Evolutionary conservation across 2,329 filamentous ascomycete species (phyloP).

Genomic region (Cladobotryum mycophilum): DNA sequence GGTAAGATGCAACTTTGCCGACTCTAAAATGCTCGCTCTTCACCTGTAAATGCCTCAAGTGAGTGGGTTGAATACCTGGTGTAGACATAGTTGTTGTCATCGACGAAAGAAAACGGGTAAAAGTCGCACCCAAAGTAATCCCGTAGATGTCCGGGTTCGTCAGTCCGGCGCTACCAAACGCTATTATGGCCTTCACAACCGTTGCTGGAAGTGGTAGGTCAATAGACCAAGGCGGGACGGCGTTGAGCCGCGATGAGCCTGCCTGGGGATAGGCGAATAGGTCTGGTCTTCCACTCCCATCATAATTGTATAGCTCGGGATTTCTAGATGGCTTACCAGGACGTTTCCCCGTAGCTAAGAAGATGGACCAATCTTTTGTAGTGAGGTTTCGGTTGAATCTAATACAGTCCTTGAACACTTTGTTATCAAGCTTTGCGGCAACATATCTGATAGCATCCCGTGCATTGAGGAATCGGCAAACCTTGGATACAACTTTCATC

Average conservation of each 20-base stretch:
- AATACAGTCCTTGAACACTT: constrained; percentile 56
- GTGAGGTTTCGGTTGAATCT: constrained; percentile 52
- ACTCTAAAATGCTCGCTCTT: constrained; percentile 29
- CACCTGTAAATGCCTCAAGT: constrained; percentile 29
- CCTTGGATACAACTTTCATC: constrained; percentile 54
- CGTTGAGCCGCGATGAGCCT: constrained; percentile 19
- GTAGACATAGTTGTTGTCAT: constrained; percentile 30
- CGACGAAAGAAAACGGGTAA: constrained; percentile 32
- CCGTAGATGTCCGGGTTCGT: constrained; percentile 33
- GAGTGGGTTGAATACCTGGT: constrained; percentile 25
- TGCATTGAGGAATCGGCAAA: constrained; percentile 51
- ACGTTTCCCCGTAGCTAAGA: constrained; percentile 44
- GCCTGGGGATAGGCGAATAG: constrained; percentile 16
- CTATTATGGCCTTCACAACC: constrained; percentile 24
- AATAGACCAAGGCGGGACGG: constrained; percentile 26
- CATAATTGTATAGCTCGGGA: constrained; percentile 16
- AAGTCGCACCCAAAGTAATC: constrained; percentile 30
- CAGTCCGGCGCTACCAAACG: constrained; percentile 23
- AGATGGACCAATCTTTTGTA: constrained; percentile 50
- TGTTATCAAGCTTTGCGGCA: constrained; percentile 46
- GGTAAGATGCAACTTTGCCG: constrained; percentile 32
- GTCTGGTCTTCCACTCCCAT: constrained; percentile 20
- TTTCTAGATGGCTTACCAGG: constrained; percentile 22
- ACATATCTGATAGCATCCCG: constrained; percentile 52
- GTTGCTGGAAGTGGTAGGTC: constrained; percentile 29